Base-by-base conservation (phyloP, 805 yeast species). In the Lipomyces spencermartinsiae region DNA sequence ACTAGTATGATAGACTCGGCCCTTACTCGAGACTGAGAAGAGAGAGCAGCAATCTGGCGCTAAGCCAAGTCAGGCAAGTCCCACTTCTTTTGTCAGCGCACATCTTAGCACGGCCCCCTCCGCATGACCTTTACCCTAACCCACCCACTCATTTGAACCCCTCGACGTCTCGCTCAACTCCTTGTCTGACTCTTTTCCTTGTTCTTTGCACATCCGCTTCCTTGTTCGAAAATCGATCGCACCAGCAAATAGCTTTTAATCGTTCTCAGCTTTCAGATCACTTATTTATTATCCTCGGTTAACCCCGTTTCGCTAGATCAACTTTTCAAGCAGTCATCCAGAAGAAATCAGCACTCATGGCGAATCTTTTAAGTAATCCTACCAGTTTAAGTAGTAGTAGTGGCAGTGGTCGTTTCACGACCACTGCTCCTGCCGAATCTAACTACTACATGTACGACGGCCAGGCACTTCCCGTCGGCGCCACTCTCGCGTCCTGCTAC, bases 401-500 rank as follows among this genome's bases (percentile, higher is more conserved):
- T 59, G 63, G 63, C 19, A 56, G 34, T 37, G 57, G 59, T 58
- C 54, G 63, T 63, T 35, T 31, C 25, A 34, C 37, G 29, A 53
- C 57, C 39, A 16, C 65, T 10, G 53, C 63, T 39, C 31, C 59
- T 37, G 34, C 37, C 53, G 31, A 49, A 12, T 25, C 54, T 19
- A 49, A 58, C 51, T 60, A 33, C 62, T 61, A 56, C 68, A 54
- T 49, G 65, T 68, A 54, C 54, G 69, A 54, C 34, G 62, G 63
- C 31, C 60, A 56, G 8, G 61, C 35, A 22, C 31, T 63, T 29
- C 61, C 71, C 34, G 58, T 35, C 57, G 66, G 66, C 33, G 67
- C 68, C 35, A 68, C 74, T 31, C 53, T 73, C 34, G 75, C 75
- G 14, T 60, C 75, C 4, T 73, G 75, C 72, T 55, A 51, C 57